Conservation (phyloP, 768 basidiomycete species). For the Mycena filopes region DNA sequence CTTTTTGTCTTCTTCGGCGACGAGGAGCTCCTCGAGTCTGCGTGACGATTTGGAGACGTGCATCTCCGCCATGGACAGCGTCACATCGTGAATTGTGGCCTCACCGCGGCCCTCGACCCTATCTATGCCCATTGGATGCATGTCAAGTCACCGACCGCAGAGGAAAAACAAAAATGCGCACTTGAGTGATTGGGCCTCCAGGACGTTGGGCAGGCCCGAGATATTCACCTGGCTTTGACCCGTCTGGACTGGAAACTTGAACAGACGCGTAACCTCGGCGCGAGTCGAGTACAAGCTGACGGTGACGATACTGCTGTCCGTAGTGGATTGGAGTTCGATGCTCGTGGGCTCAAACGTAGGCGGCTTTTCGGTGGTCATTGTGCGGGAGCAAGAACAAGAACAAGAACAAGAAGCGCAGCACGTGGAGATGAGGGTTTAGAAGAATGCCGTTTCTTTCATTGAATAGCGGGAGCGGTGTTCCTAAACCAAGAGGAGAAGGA, state of each 20-base stretch:
- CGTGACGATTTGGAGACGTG: constrained; percentile 38
- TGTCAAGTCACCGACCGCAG: no score
- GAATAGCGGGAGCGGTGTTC: no score
- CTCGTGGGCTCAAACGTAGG: constrained; percentile 35
- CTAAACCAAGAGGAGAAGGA: no score
- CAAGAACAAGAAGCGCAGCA: neutral
- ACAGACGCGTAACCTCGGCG: constrained; percentile 54
- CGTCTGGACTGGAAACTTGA: constrained; percentile 48
- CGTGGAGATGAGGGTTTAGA: no score
- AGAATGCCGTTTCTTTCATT: no score
- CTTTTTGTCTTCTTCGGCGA: constrained; percentile 36
- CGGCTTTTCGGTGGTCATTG: constrained; percentile 17
- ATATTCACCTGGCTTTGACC: constrained; percentile 57
- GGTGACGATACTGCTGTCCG: constrained; percentile 48
- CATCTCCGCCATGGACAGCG: constrained; percentile 34
- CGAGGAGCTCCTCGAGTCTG: constrained; percentile 38
- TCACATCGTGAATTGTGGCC: constrained; percentile 59
- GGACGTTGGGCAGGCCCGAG: constrained; percentile 47
- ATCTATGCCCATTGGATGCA: no score
- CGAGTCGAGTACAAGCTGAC: constrained; percentile 54
- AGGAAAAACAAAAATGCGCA: constrained; percentile 25
- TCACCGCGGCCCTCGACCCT: constrained; percentile 58
- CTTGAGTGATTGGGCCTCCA: constrained; percentile 54
- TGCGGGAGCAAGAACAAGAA: neutral
- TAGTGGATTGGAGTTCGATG: constrained; percentile 44